A percentile compares a stretch with the other conserved stretches of the same genome.
phyloP scores from a whole-genome alignment of 2,329 filamentous ascomycete species.

The Coniochaeta sp. region DNA sequence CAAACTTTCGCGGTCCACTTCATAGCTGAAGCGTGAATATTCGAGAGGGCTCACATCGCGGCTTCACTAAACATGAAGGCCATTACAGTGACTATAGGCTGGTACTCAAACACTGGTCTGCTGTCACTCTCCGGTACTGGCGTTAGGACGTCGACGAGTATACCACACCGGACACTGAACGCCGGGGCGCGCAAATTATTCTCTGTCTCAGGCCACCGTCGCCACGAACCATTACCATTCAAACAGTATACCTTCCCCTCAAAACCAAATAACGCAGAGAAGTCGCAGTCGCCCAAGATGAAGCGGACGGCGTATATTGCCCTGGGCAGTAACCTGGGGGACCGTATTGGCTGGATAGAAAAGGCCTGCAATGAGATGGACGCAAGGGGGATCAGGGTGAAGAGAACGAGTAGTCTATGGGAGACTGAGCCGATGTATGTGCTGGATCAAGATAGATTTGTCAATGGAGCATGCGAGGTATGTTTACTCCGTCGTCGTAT shows the following conservation, averaged over 20 bases:
- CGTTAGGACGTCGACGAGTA: not conserved
- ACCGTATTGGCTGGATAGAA: conserved; percentile 80
- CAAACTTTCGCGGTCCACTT: not conserved
- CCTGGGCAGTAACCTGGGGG: conserved; percentile 85
- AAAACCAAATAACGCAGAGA: conserved; percentile 7
- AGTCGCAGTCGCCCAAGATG: conserved; percentile 13
- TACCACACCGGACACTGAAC: not conserved
- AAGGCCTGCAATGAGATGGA: conserved; percentile 74
- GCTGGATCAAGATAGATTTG: conserved; percentile 75
- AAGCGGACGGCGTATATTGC: conserved; percentile 66
- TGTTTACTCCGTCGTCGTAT: conserved; percentile 21
- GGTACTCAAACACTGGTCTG: not conserved
- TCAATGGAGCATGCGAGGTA: conserved; percentile 92
- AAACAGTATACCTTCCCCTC: conserved; percentile 15
- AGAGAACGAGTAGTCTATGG: conserved; percentile 81
- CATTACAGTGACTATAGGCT: not conserved
- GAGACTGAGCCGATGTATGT: conserved; percentile 98
- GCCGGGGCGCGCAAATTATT: conserved; percentile 6
- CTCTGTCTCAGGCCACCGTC: conserved; percentile 6
- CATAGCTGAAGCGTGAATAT: not conserved
- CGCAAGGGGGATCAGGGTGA: conserved; percentile 61
- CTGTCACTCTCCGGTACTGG: not conserved
- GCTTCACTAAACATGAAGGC: not conserved
- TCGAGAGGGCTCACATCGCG: not conserved
- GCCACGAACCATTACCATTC: conserved; percentile 8